Base-by-base conservation (phyloP, 2,329 filamentous ascomycete species). In the Samsoniella hepiali region DNA sequence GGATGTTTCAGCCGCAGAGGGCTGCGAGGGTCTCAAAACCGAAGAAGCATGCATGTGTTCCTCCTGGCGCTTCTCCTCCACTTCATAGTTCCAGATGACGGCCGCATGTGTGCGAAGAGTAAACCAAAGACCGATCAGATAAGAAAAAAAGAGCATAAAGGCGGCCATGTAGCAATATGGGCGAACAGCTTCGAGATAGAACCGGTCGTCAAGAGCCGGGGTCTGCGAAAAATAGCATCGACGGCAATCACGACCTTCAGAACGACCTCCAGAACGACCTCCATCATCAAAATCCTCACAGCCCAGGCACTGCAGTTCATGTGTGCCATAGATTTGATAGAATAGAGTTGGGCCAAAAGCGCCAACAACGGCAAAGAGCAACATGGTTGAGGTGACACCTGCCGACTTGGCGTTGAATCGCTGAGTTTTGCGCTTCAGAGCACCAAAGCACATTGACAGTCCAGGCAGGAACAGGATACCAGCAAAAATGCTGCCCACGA, bases 291-390 rank as follows among this genome's bases (percentile, higher is more conserved):
- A 79, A 66, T 87, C 82, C 55, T 84, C 78, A 65, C 84, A 88
- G 63, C 84, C 85, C 63, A 86, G 85, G 72, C 95, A 99, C 71
- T 92, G 95, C 59, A 99, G 84, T 78, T 99, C 93, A 73, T 99
- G 95, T 56, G 93, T 97, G 69, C 95, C 96, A 75, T 98, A 98
- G 67, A 99, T 97, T 73, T 99, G 94, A 77, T 98, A 99, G 78
- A 99, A 99, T 15, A 99, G 79, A 0, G 95, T 99, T 3, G 95
- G 95, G 0, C 94, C 90, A 76, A 99, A 99, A 9, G 94, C 92
- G 66, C 91, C 94, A 69, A 99, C 95, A 45, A 96, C 91, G 31
- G 95, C 94, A 73, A 99, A 99, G 10, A 99, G 82, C 63, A 99
- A 79, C 95, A 99, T 99, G 0, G 95, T 99, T 2, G 93, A 97